Conservation (phyloP, 192 early-diverging fungal species). For the Gonapodya sp. region DNA sequence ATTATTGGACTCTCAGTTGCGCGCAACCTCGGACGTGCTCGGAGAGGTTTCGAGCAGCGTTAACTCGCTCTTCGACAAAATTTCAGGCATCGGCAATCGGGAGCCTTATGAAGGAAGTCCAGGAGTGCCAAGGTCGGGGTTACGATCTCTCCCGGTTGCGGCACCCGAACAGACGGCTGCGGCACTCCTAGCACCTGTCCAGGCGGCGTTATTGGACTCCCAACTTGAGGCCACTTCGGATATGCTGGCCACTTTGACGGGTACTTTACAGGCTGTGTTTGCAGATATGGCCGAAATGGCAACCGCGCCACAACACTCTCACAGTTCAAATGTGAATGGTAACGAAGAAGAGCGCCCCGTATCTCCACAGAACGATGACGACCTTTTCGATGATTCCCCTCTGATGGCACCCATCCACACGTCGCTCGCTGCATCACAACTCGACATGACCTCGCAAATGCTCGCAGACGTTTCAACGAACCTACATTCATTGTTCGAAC, state of each 20-base stretch:
- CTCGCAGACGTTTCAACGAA: neutral
- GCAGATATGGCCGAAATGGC: neutral
- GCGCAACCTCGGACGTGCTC: neutral
- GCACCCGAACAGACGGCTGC: neutral
- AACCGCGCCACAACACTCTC: neutral
- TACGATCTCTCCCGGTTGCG: no score
- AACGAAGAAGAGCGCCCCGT: neutral
- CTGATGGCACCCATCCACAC: neutral
- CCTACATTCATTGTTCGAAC: neutral
- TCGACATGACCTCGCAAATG: neutral
- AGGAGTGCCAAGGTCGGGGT: neutral
- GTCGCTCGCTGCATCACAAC: neutral
- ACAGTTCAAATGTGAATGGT: neutral
- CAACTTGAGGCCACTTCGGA: neutral
- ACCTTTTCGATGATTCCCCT: neutral
- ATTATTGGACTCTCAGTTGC: neutral
- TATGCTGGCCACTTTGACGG: neutral
- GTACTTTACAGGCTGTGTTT: neutral
- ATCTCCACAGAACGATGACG: no score
- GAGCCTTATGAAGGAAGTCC: neutral
- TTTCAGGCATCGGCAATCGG: neutral
- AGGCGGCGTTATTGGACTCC: neutral
- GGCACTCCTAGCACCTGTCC: neutral
- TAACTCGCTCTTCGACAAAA: neutral
- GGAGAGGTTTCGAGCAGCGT: neutral